These are phyloP conservation scores for Clonostachys solani DNA, from an alignment of 2,329 filamentous ascomycete species.

Conservation along the genomic window DNA sequence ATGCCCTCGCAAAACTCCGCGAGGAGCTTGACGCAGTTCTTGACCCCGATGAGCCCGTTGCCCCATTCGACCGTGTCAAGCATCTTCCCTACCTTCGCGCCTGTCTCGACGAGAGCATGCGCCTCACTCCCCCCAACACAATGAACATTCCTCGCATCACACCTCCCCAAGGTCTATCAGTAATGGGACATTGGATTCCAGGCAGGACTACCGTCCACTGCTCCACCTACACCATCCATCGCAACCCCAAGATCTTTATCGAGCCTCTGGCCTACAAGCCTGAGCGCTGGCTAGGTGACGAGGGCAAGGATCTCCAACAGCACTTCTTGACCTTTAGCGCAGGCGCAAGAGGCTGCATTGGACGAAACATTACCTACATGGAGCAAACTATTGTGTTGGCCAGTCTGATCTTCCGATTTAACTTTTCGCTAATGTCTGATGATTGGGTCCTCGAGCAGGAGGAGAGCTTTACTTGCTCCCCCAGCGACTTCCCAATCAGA, in stretches of 20 bases:
- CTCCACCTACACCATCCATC: background rate
- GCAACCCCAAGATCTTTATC: slow-evolving; percentile 12
- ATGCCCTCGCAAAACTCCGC: slow-evolving; percentile 28
- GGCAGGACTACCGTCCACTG: slow-evolving; percentile 23
- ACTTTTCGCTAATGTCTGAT: background rate
- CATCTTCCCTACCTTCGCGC: slow-evolving; percentile 47
- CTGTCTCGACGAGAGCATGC: slow-evolving; percentile 42
- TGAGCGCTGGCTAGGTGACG: slow-evolving; percentile 14
- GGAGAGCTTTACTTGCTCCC: background rate
- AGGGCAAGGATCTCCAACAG: slow-evolving; percentile 8
- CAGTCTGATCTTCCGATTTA: background rate
- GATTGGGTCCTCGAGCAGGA: background rate
- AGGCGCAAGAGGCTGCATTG: slow-evolving; percentile 3
- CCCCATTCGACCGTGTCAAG: slow-evolving; percentile 43
- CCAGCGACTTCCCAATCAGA: background rate
- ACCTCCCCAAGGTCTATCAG: slow-evolving; percentile 19
- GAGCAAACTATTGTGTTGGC: background rate
- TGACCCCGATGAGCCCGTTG: slow-evolving; percentile 33
- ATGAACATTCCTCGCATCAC: slow-evolving; percentile 17
- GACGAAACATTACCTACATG: slow-evolving; percentile 3
- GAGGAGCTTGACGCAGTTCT: slow-evolving; percentile 40
- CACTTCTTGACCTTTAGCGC: slow-evolving; percentile 25
- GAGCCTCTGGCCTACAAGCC: slow-evolving; percentile 13
- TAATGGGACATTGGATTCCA: slow-evolving; percentile 24
- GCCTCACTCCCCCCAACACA: slow-evolving; percentile 21